Evolutionary conservation across 23 red algal genomes (phyloP), one percentile per base, ranked within the genome.

Genomic region (Agarophyton chilense): DNA sequence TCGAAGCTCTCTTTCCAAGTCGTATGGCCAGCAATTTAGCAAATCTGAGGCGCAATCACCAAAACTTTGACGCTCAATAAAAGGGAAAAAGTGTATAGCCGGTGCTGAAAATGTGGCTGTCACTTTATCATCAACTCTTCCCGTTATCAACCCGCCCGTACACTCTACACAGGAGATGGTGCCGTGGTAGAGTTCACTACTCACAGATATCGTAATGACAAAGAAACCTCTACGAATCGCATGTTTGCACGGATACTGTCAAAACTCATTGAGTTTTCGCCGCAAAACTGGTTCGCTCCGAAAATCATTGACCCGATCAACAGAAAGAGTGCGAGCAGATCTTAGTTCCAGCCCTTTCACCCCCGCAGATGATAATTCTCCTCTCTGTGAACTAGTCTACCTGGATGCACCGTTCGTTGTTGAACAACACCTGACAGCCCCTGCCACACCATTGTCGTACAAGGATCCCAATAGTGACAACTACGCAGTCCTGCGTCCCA

Each of bases 201-300:
- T n/a, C n/a, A n/a, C n/a, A n/a, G n/a, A n/a, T n/a, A n/a, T n/a
- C n/a, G 2, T 19, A 10, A 74, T 74, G 68, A 24, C 68, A 47
- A 47, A 47, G 33, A 38, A 47, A 74, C 76, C 76, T 56, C 77
- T 82, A 19, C 56, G 63, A 81, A 81, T 91, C 26, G 76, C 67
- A 24, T 91, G 88, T 56, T 50, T 91, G 40, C 88, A 91, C 63
- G 88, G 88, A 44, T 91, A 70, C 38, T 75, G 88, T 22, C 88
- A 91, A 57, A 91, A 80, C 64, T 52, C 76, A 16, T 8, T 26
- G 46, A 72, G 34, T 16, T 82, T 91, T 50, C 74, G 88, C 28
- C 76, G 61, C 21, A 91, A 91, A 72, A 82, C 88, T 19, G 76
- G 77, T 21, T 75, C 74, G 13, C 75, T 91, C 35, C 54, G 88